These are phyloP conservation scores for Euryodendron excelsum DNA, from an alignment of 148 eudicot species.

Conservation along the genomic window DNA sequence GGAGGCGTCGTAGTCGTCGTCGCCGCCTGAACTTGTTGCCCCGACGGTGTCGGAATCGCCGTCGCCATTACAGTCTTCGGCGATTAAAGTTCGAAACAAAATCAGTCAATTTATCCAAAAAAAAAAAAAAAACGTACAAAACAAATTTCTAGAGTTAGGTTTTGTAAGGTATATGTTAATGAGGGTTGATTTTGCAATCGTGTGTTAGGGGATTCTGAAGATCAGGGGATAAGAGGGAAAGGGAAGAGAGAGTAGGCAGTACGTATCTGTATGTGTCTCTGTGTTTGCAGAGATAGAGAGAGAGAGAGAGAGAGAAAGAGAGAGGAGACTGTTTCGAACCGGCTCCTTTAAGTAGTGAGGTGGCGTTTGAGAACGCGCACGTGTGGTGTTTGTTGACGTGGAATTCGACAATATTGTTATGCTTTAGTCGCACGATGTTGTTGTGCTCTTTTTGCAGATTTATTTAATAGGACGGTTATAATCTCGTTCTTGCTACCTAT, in stretches of 20 bases:
- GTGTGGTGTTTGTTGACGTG: not conserved
- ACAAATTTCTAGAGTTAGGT: not conserved
- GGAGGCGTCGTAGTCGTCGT: constrained; percentile 2
- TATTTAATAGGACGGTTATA: too few species aligned
- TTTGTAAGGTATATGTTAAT: not conserved
- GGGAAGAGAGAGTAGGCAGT: not conserved
- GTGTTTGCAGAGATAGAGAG: too few species aligned
- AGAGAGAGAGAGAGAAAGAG: not conserved
- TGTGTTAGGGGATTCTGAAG: not conserved
- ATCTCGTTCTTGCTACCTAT: too few species aligned
- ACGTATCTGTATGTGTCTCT: too few species aligned
- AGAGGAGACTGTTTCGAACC: not conserved
- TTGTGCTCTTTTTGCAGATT: not conserved
- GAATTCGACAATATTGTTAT: not conserved
- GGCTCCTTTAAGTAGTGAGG: not conserved
- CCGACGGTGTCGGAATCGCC: not conserved
- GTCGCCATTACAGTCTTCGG: constrained; percentile 3
- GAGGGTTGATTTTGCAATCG: not conserved
- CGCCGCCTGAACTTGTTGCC: not conserved
- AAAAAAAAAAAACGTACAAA: not conserved
- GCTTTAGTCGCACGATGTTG: not conserved
- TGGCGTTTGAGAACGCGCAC: constrained; percentile 1
- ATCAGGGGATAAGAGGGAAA: not conserved
- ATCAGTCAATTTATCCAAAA: not conserved
- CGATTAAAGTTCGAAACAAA: not conserved